Evolutionary conservation across 768 basidiomycete genomes (phyloP).

Genomic region (Mycena galericulata): DNA sequence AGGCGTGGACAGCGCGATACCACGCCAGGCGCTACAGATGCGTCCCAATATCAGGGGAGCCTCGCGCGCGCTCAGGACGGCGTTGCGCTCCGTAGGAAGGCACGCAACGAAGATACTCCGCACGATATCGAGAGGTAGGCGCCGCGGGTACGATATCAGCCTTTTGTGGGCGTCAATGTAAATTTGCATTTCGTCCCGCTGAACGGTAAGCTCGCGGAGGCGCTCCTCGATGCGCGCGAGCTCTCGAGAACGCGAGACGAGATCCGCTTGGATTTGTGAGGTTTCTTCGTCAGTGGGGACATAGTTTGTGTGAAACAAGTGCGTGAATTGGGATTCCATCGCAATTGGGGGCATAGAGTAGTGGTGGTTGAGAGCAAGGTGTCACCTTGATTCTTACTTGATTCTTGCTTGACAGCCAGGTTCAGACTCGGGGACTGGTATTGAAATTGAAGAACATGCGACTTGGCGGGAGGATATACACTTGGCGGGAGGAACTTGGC

Average conservation of each 20-base stretch:
- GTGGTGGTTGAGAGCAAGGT: too few species aligned
- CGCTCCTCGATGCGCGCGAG: background rate
- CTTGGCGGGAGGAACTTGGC: too few species aligned
- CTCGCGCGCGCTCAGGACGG: background rate
- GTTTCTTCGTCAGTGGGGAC: background rate
- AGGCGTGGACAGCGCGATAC: background rate
- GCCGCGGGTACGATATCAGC: conserved; percentile 20
- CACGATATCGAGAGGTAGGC: conserved; percentile 6
- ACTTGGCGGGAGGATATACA: too few species aligned
- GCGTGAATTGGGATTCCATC: background rate
- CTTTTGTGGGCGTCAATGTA: background rate
- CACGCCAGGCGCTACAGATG: conserved; percentile 16
- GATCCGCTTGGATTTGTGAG: background rate
- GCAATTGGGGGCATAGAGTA: too few species aligned
- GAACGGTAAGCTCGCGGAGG: background rate
- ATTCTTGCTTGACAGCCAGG: too few species aligned
- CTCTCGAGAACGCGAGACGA: background rate
- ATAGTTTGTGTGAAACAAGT: background rate
- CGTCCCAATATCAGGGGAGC: conserved; percentile 9
- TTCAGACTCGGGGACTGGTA: too few species aligned
- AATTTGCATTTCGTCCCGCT: background rate
- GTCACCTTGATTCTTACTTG: too few species aligned
- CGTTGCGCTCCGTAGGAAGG: conserved; percentile 12
- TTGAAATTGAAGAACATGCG: too few species aligned
- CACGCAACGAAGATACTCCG: conserved; percentile 19